Evolutionary conservation across 2,329 filamentous ascomycete species (phyloP).

Genomic region (Beauveria caledonica): DNA sequence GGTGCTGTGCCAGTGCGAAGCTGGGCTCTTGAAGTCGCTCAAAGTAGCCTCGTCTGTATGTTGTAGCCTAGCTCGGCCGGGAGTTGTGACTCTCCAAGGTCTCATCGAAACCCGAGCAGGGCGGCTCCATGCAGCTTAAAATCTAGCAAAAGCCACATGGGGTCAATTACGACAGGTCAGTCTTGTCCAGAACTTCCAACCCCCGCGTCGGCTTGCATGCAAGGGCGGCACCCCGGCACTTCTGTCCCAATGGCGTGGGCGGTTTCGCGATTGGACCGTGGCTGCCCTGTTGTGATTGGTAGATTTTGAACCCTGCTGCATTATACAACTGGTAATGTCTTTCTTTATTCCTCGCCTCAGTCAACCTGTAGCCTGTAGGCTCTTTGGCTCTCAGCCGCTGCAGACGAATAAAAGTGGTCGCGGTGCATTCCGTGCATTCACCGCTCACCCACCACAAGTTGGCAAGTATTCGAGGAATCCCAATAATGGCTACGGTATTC

Average conservation of each 20-base stretch:
- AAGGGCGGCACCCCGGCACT: constrained; percentile 7
- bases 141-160: constrained; percentile 6
- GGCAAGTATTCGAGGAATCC: too few species aligned
- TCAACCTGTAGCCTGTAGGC: neutral
- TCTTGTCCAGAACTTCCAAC: neutral
- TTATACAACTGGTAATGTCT: neutral
- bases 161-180: constrained; percentile 7
- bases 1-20: neutral
- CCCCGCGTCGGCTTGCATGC: neutral
- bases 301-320: neutral
- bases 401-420: neutral
- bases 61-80: neutral
- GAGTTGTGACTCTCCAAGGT: neutral
- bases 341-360: neutral
- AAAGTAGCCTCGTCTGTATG: neutral
- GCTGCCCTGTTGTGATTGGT: neutral
- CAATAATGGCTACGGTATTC: too few species aligned
- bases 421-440: neutral
- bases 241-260: constrained; percentile 8
- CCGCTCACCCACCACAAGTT: neutral
- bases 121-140: neutral
- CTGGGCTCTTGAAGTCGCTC: neutral
- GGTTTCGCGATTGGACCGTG: constrained; percentile 2
- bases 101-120: neutral
- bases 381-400: neutral